Base-by-base conservation (phyloP, 352 stramenopile species). In the Saprolegnia parasitica region DNA sequence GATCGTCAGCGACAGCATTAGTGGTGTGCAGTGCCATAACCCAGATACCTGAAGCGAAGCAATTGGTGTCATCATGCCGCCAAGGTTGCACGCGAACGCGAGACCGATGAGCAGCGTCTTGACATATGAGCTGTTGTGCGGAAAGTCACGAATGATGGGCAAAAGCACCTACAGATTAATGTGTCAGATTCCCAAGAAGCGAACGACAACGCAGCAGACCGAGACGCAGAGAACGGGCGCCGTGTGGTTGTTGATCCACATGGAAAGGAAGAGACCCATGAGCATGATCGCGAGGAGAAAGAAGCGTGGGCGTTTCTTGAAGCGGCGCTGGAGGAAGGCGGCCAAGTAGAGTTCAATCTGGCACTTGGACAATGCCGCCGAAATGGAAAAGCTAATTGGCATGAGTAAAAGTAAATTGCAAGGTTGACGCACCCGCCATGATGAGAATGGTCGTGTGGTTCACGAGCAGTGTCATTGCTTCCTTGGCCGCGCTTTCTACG, bases 231-330 rank as follows among this genome's bases (percentile, higher is more conserved):
- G 78, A 50, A 97, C 90, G 5, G 91, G 90, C 8, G 91, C 90
- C 0, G 91, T 97, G 79, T 97, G 90, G 79, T 97, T 97, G 65
- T 81, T 95, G 74, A 97, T 97, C 88, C 90, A 96, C 86, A 96
- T 97, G 13, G 89, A 97, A 6, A 97, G 71, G 71, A 97, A 96
- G 23, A 97, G 72, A 18, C 90, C 91, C 87, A 96, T 96, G 56
- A 96, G 78, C 91, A 97, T 97, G 67, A 97, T 96, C 32, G 90
- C 89, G 20, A 97, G 78, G 35, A 97, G 70, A 58, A 97, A 97
- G 29, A 97, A 68, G 35, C 92, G 89, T 10, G 91, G 91, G 32
- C 81, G 81, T 76, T 94, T 92, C 71, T 96, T 96, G 56, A 97
- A 96, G 11, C 79, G 81, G 11, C 87, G 80, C 72, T 97, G 91